Base-by-base conservation (phyloP, 106 monocot genomes). In the Dendrobium huoshanense region DNA sequence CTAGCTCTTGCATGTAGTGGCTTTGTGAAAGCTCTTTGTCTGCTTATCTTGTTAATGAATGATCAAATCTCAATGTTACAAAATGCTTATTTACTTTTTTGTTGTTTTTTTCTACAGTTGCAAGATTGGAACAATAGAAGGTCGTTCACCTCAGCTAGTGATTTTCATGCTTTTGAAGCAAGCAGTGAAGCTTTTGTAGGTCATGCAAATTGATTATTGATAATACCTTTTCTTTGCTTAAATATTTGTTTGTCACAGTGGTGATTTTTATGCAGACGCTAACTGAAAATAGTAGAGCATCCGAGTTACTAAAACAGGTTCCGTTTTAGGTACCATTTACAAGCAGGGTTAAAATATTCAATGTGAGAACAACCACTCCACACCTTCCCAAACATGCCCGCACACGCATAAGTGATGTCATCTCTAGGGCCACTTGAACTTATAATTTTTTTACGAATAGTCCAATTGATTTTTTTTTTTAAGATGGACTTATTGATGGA, bases 101-200 rank as follows among this genome's bases (percentile, higher is more conserved):
- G 67, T 42, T 45, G 1, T 68, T 31, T 67, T 77, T 41, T 80
- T 40, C 47, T 87, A 58, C 87, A 98, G 98, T 85, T 98, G 86
- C 92, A 91, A 82, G 98, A 98, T 72, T 98, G 98, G 98, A 98
- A 98, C 42, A 98, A 90, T 77, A 90, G 98, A 87, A 88, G 87
- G 40, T 82, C 86, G 27, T 98, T 98, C 41, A 88, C 91, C 61
- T 81, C 89, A 29, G 58, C 91, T 59, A 81, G 59, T 73, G 94
- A 98, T 33, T 98, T 98, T 83, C 89, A 98, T 89, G 80, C 86
- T 75, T 88, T 83, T 76, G 92, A 98, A 84, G 98, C 98, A 72
- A 87, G 79, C 51, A 92, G 87, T 75, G 94, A 98, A 78, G 87
- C 78, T 77, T 98, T 98, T 86, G 68, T 92, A 78, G 86, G 91